Percentiles rank a stretch among this genome's conserved stretches.
Evolutionary conservation across 768 basidiomycete genomes (phyloP).

Genomic region (Fibroporia radiculosa): DNA sequence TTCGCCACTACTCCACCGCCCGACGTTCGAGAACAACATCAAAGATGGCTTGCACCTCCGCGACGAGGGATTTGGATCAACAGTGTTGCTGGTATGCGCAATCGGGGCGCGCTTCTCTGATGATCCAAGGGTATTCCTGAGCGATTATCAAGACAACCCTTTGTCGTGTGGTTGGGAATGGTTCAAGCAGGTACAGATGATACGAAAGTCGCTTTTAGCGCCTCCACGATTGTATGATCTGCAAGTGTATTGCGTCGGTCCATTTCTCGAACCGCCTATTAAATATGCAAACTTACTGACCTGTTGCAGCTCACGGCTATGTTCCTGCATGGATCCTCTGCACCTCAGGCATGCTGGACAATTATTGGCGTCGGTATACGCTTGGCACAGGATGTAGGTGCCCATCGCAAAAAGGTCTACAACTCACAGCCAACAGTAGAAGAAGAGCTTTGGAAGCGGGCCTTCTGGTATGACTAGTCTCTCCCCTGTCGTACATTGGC

Average conservation of each 20-base stretch:
- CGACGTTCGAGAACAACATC: slow-evolving; percentile 34
- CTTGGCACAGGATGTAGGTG: slow-evolving; percentile 68
- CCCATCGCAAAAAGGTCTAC: slow-evolving; percentile 46
- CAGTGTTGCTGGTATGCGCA: slow-evolving; percentile 46
- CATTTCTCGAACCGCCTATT: slow-evolving; percentile 16
- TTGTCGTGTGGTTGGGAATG: slow-evolving; percentile 41
- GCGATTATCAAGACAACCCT: slow-evolving; percentile 13
- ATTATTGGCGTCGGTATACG: slow-evolving; percentile 59
- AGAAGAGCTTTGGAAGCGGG: slow-evolving; percentile 69
- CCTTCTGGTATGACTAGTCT: slow-evolving; percentile 44
- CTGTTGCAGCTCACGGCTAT: slow-evolving; percentile 26
- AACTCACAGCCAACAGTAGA: slow-evolving; percentile 37
- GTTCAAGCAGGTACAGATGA: slow-evolving; percentile 51
- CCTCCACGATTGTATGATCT: slow-evolving; percentile 60
- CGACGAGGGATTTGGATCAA: slow-evolving; percentile 34
- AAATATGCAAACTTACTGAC: slow-evolving; percentile 24
- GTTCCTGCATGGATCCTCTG: slow-evolving; percentile 36
- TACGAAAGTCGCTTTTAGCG: slow-evolving; percentile 48
- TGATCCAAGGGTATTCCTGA: slow-evolving; percentile 37
- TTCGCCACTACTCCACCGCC: slow-evolving; percentile 41
- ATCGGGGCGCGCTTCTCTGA: slow-evolving; percentile 43
- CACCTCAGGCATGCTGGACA: slow-evolving; percentile 49
- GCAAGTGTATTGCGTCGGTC: slow-evolving; percentile 53
- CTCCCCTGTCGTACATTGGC: background rate
- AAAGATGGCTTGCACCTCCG: slow-evolving; percentile 30